Base-by-base conservation (phyloP, 176 grass and related monocot genomes). In the Lolium rigidum region DNA sequence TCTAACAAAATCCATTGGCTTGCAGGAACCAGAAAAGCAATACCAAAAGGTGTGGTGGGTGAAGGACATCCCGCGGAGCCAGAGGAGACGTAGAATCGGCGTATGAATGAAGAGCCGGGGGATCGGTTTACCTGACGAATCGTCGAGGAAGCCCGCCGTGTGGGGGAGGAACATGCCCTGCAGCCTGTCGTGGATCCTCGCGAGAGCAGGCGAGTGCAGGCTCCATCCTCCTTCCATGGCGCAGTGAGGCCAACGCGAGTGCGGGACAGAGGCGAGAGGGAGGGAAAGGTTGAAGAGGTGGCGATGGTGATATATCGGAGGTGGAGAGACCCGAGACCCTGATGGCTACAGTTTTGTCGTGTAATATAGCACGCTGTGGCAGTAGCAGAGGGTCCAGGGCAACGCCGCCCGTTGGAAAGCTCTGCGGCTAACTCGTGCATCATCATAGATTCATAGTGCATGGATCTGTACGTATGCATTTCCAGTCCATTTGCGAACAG, bases 321-420 rank as follows among this genome's bases (percentile, higher is more conserved):
- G 13, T 66, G 63, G 63, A 66, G 26, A 66, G 26, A 31, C 26
- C 26, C 61, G 62, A 66, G 62, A 7, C 56, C 24, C 66, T 63
- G 80, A 83, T 82, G 1, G 78, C n/a, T 82, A 52, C 78, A 3
- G 51, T 21, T 86, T 86, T 89, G 83, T 77, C 82, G 58, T 80
- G 31, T 63, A n/a, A 47, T 41, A 6, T 54, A 21, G 7, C 51
- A 61, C 22, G 18, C 48, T 5, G 28, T 70, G 47, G 31, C 31
- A 35, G 41, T 43, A 6, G 16, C 18, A 22, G 62, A 68, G 64
- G 38, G 54, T 85, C 73, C 52, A 55, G 52, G 52, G 5, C 52
- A 55, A 18, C 15, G 18, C 52, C 4, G 14, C 51, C 15, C 14
- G 15, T 11, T 54, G 15, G 15, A 54, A 14, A 51, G 7, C 49